Evolutionary conservation across 1,139 yeast genomes (phyloP).

Genomic region (Saccharomycopsis hybrid): DNA sequence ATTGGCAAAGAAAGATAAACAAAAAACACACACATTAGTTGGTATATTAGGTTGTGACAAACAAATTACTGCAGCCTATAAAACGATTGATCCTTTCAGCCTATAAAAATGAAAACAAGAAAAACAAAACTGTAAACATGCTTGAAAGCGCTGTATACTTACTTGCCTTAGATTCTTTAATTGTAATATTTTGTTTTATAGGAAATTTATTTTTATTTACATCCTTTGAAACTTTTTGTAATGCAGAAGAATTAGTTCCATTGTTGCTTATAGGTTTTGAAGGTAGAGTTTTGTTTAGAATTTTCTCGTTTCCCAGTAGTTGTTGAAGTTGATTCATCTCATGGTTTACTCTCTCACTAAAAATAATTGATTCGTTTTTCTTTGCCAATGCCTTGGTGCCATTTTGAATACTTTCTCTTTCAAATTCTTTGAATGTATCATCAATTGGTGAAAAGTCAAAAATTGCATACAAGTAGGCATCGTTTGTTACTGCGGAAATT

Average conservation of each 20-base stretch:
- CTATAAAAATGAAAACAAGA: no score
- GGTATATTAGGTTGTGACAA: no score
- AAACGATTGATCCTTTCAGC: no score
- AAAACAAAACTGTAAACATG: no score
- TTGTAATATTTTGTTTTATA: no score
- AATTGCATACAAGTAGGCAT: neutral
- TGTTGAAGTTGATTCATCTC: neutral
- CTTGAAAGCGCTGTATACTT: no score
- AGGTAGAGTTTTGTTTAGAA: no score
- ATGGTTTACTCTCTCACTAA: conserved; percentile 1
- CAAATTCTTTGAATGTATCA: conserved; percentile 5
- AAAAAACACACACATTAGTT: no score
- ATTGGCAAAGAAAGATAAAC: no score
- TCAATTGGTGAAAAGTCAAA: conserved; percentile 3
- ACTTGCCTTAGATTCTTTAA: neutral
- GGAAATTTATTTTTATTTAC: neutral
- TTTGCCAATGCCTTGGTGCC: neutral
- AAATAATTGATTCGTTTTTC: conserved; percentile 1
- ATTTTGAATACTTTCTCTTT: neutral
- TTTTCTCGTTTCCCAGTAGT: no score
- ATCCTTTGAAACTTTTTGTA: neutral
- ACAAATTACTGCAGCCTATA: no score
- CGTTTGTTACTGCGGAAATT: neutral
- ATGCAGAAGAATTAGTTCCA: neutral
- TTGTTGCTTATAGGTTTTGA: neutral